A percentile compares a stretch with the other conserved stretches of the same genome.
Conservation (phyloP, 164 flowering plant species). For the Amborella trichopoda region DNA sequence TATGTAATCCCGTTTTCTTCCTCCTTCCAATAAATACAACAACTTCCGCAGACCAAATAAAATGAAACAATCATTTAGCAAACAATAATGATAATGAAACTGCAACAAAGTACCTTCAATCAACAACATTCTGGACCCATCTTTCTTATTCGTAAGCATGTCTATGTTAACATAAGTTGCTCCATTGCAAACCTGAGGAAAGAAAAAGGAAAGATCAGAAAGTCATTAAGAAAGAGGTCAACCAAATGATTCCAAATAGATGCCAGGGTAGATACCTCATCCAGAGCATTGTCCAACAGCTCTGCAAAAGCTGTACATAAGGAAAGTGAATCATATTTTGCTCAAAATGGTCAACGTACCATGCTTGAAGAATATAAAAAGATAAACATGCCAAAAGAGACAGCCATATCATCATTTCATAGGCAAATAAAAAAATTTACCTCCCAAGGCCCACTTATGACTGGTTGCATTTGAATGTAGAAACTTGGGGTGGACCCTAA, state of each 20-base stretch:
- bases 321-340: background rate
- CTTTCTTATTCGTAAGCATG: conserved; percentile 50
- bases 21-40: too few species aligned
- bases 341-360: too few species aligned
- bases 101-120: background rate
- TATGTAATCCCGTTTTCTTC: too few species aligned
- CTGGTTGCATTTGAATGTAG: conserved; percentile 98
- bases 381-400: background rate
- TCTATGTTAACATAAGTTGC: conserved; percentile 73
- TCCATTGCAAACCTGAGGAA: conserved; percentile 53
- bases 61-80: background rate
- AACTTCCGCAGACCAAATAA: too few species aligned
- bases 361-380: background rate
- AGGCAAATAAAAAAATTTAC: conserved; percentile 17
- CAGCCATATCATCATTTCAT: background rate
- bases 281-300: conserved; percentile 92
- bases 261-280: conserved; percentile 48
- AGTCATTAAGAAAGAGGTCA: background rate
- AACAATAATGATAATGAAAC: background rate
- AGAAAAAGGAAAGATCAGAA: background rate
- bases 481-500: conserved; percentile 92
- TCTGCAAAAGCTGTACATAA: conserved; percentile 83
- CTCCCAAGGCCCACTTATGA: conserved; percentile 99
- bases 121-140: conserved; percentile 50
- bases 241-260: too few species aligned